Base-by-base conservation (phyloP, 164 flowering plant genomes). In the Pachysandra terminalis region DNA sequence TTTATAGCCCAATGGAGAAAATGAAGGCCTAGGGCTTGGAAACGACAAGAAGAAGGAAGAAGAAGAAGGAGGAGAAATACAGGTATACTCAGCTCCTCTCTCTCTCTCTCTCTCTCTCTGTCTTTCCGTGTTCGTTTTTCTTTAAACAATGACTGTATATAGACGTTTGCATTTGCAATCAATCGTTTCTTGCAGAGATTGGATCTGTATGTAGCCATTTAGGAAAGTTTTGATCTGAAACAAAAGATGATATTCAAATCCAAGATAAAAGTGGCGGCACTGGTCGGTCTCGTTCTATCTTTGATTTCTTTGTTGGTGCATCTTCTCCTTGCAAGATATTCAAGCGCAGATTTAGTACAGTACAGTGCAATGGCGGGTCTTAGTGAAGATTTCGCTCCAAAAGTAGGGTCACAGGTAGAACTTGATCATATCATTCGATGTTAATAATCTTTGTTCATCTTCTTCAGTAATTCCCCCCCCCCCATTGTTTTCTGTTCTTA, bases 221-320 rank as follows among this genome's bases (percentile, higher is more conserved):
- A 48, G 49, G 56, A 51, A 52, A 60, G 59, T 59, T 57, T 58
- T 66, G 74, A 32, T 22, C 27, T 32, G 57, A 60, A 15, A 26
- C n/a, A n/a, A 9, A 79, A 72, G 73, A 86, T 85, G 93, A 78
- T 83, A 61, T 77, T 85, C 80, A 88, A 77, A 81, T 88, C 98
- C 14, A 91, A 81, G 79, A 84, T 91, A 61, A 94, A 91, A 81
- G 84, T 89, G 91, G 84, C 83, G 0, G 93, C 91, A 23, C 78
- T 91, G 12, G 72, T 81, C 6, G 92, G 89, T 37, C 75, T 90
- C 4, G 75, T 83, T 12, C 69, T 94, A 28, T 94, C 98, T 6
- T 70, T 85, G 69, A 60, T 76, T 12, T 91, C 97, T 45, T 73
- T 94, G 54, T 49, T 87, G 56, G 81, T 85, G 53, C 96, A 91